Conservation (phyloP, 805 yeast species). For the Candida peoriensis region DNA sequence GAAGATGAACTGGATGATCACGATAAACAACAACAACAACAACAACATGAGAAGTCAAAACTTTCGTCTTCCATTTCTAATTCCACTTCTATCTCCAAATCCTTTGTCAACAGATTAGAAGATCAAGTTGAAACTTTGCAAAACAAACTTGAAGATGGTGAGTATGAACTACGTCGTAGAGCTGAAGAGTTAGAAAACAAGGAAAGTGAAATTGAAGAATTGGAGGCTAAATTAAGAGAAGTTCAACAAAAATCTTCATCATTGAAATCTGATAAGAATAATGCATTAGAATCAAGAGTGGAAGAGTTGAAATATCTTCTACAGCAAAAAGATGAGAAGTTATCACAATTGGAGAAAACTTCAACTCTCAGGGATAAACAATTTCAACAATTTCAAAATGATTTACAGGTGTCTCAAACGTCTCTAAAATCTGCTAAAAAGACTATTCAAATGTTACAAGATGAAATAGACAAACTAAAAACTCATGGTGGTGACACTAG, state of each 20-base stretch:
- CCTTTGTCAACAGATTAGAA: slow-evolving; percentile 11
- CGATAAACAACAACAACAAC: not conserved
- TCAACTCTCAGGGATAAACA: slow-evolving; percentile 3
- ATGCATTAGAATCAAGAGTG: slow-evolving; percentile 11
- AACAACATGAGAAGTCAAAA: no score
- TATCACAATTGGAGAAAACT: slow-evolving; percentile 11
- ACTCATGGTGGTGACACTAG: slow-evolving; percentile 5
- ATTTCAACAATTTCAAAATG: slow-evolving; percentile 2
- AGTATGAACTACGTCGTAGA: slow-evolving; percentile 15
- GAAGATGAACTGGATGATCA: slow-evolving; percentile 8
- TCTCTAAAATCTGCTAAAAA: slow-evolving; percentile 9
- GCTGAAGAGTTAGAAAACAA: slow-evolving; percentile 19
- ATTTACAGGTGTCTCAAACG: slow-evolving; percentile 2
- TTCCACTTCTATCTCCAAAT: not conserved
- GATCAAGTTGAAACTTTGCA: slow-evolving; percentile 14
- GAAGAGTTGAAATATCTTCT: slow-evolving; percentile 11
- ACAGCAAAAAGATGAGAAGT: slow-evolving; percentile 10
- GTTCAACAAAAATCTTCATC: slow-evolving; percentile 10
- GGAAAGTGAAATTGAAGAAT: slow-evolving; percentile 12
- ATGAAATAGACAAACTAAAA: slow-evolving; percentile 8
- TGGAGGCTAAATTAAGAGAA: slow-evolving; percentile 15
- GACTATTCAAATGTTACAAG: slow-evolving; percentile 7
- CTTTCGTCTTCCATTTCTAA: no score
- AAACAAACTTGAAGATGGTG: slow-evolving; percentile 12
- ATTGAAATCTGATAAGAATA: slow-evolving; percentile 5